phyloP scores from a whole-genome alignment of 208 protist genomes.

The Porcisia deanei region DNA sequence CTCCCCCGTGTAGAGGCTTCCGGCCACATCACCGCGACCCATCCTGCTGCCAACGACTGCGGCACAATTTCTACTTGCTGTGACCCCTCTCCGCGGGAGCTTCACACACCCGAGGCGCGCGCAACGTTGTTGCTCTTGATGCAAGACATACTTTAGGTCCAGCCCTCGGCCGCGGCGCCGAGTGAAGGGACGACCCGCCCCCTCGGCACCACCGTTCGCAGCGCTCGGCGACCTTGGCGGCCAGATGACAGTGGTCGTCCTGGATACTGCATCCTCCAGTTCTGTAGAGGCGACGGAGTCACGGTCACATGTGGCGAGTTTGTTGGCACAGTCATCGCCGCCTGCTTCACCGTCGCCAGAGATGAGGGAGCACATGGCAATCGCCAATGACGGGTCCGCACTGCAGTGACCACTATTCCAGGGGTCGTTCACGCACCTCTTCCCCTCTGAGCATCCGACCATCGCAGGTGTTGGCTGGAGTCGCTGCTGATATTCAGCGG shows the following conservation, averaged over 20 bases:
- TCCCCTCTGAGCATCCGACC: not conserved
- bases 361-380: not conserved
- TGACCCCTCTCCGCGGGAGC: not conserved
- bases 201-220: not conserved
- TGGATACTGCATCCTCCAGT: conserved; percentile 20
- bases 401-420: not conserved
- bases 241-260: conserved; percentile 12
- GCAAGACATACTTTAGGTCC: conserved; percentile 20
- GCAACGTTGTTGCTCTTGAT: conserved; percentile 25
- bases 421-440: not conserved
- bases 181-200: not conserved
- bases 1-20: conserved; percentile 23
- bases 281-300: conserved; percentile 24
- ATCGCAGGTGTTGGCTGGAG: not conserved
- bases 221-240: conserved; percentile 19
- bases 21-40: conserved; percentile 4
- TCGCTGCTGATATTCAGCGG: conserved; percentile 2
- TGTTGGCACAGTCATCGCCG: not conserved
- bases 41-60: not conserved
- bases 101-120: not conserved
- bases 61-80: not conserved
- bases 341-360: not conserved
- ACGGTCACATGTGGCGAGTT: conserved; percentile 1
- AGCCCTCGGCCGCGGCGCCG: conserved; percentile 21
- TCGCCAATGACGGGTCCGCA: not conserved